These are phyloP conservation scores for Neonectria coccinea DNA, from an alignment of 2,329 filamentous ascomycete genomes.

Conservation along the genomic window DNA sequence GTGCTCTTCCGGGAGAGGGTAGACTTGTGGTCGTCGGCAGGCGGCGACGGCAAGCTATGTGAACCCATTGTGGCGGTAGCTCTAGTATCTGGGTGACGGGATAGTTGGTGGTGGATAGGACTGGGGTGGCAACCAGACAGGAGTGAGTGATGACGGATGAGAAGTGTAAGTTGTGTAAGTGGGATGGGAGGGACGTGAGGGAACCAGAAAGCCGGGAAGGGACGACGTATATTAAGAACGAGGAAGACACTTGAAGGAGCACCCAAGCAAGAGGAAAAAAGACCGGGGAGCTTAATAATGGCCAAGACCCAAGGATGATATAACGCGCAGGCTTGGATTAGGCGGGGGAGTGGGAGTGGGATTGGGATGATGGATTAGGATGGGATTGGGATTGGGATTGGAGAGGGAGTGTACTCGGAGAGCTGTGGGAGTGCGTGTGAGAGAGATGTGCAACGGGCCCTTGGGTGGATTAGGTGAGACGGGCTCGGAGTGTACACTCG, in stretches of 20 bases:
- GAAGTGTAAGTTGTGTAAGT: slow-evolving; percentile 37
- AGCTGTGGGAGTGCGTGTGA: slow-evolving; percentile 1
- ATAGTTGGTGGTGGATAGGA: slow-evolving; percentile 23
- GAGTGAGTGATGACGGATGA: slow-evolving; percentile 6
- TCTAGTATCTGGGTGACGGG: neutral
- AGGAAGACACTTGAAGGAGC: slow-evolving; percentile 16
- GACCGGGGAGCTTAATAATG: slow-evolving; percentile 45
- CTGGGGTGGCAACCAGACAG: slow-evolving; percentile 25
- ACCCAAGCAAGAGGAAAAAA: slow-evolving; percentile 26
- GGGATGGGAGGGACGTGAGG: slow-evolving; percentile 23
- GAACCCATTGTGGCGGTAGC: slow-evolving; percentile 58
- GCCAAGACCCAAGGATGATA: slow-evolving; percentile 34
- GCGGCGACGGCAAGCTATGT: slow-evolving; percentile 63
- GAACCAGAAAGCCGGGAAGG: slow-evolving; percentile 38
- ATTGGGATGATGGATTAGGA: slow-evolving; percentile 14
- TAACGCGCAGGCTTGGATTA: slow-evolving; percentile 32
- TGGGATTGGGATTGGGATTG: slow-evolving; percentile 11
- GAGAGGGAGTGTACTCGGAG: slow-evolving; percentile 9
- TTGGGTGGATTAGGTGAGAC: slow-evolving; percentile 44
- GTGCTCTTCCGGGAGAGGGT: slow-evolving; percentile 53
- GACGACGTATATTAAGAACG: slow-evolving; percentile 38
- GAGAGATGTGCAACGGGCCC: slow-evolving; percentile 34
- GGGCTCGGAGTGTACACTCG: slow-evolving; percentile 35
- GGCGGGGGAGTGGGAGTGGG: slow-evolving; percentile 21
- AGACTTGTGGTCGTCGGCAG: slow-evolving; percentile 60